Evolutionary conservation across 805 yeast genomes (phyloP), one percentile per base, ranked within the genome.

Genomic region (Hanseniaspora mollemarum): DNA sequence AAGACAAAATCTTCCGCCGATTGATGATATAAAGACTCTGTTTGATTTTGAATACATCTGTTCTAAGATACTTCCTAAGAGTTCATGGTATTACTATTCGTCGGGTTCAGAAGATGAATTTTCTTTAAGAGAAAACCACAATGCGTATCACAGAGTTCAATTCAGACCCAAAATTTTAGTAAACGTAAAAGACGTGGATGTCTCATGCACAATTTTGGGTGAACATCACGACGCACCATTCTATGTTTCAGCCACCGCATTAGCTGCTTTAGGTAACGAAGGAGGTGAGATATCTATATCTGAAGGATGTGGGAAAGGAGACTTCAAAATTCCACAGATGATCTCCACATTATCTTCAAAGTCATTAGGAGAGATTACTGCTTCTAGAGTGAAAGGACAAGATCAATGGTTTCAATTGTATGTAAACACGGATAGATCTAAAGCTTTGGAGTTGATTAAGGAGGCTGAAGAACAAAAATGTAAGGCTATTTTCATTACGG

Each of bases 21-120:
- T 90, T 36, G 70, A 76, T 7, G 79, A 77, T 58, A 74, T 88
- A 53, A 77, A 80, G 62, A 90, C 92, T 60, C 59, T 86, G 54
- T 81, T 78, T 58, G 97, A 90, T 64, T 87, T 90, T 61, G 97
- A 90, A 64, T 75, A 76, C 58, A 77, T 90, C 41, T 96, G 97
- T 3, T 73, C 86, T 46, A 75, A 80, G 54, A 82, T 85, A 31
- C 70, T 90, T 72, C 75, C 85, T 28, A 78, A 77, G 51, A 75
- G 76, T 29, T 96, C 92, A 0, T 85, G 96, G 94, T 92, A 92
- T 13, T 90, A 90, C 66, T 90, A 87, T 63, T 82, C 94, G 3
- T 78, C 87, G 32, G 97, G 90, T 9, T 75, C 95, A 16, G 96
- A 90, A 65, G 97, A 90, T 64, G 97, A 90, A 68, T 77, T 90